These are phyloP conservation scores for Xylariaceae sp. DNA, from an alignment of 2,329 filamentous ascomycete genomes.

Conservation along the genomic window DNA sequence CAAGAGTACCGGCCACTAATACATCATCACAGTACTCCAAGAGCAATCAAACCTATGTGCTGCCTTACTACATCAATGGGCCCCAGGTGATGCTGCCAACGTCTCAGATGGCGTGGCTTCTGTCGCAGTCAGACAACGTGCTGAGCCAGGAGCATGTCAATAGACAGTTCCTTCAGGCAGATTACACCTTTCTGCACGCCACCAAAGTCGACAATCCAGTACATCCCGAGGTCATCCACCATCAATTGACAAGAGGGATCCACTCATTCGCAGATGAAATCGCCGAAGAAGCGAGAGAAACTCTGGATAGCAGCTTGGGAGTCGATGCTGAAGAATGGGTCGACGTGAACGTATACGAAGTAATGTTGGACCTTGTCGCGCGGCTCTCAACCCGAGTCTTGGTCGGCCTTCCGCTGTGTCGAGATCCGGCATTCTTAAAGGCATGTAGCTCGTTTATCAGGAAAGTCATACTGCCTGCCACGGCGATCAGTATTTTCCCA, in stretches of 20 bases:
- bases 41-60: conserved; percentile 19
- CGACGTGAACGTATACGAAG: conserved; percentile 27
- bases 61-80: conserved; percentile 26
- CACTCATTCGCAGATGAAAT: conserved; percentile 21
- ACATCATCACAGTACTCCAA: conserved; percentile 26
- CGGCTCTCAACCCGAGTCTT: conserved; percentile 25
- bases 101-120: conserved; percentile 23
- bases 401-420: conserved; percentile 24
- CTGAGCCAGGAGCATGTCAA: conserved; percentile 27
- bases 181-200: conserved; percentile 25
- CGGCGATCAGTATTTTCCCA: conserved; percentile 23
- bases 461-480: conserved; percentile 23
- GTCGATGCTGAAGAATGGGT: conserved; percentile 20
- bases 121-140: conserved; percentile 24
- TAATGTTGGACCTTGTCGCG: conserved; percentile 22
- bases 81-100: conserved; percentile 26
- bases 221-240: conserved; percentile 24
- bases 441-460: conserved; percentile 23
- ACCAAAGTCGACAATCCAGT: conserved; percentile 23
- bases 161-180: conserved; percentile 26
- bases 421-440: conserved; percentile 20
- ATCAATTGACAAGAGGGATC: conserved; percentile 25
- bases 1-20: too few species aligned
- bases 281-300: conserved; percentile 22
- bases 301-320: conserved; percentile 24